phyloP scores from a whole-genome alignment of 306 rosid genomes.

The Cercis canadensis region DNA sequence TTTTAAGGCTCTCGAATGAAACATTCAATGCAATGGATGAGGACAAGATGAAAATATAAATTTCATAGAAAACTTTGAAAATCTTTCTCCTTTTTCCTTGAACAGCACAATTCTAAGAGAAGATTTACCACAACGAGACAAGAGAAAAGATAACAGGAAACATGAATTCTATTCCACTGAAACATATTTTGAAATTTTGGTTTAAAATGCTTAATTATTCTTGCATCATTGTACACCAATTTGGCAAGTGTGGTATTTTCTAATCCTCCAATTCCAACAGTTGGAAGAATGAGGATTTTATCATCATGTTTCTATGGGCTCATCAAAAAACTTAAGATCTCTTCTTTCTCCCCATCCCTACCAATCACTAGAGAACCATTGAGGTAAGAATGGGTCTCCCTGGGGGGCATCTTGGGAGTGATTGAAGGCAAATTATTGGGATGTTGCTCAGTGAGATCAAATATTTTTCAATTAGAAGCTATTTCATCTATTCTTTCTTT shows the following conservation, averaged over 20 bases:
- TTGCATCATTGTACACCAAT: constrained; percentile 23
- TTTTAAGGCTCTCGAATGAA: background rate
- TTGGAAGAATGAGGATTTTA: background rate
- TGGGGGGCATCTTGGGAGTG: background rate
- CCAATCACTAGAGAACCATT: background rate
- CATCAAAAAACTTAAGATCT: background rate
- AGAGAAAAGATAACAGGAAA: too few species aligned
- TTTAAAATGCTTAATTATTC: constrained; percentile 12
- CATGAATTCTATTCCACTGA: constrained; percentile 33
- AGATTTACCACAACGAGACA: too few species aligned
- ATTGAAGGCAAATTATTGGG: background rate
- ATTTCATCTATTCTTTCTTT: background rate
- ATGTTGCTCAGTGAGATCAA: background rate
- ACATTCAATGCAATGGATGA: background rate
- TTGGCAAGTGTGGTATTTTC: constrained; percentile 14
- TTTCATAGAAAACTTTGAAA: too few species aligned
- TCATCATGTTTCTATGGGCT: background rate
- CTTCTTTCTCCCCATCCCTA: background rate
- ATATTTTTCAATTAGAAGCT: background rate
- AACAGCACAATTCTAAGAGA: too few species aligned
- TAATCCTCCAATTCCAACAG: constrained; percentile 4
- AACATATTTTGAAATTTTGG: constrained; percentile 28
- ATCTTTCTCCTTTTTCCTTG: too few species aligned
- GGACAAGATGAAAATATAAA: background rate
- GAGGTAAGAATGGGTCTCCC: background rate